Evolutionary conservation across 2,329 filamentous ascomycete genomes (phyloP), one percentile per base, ranked within the genome.

Genomic region (Aspergillus sp.): DNA sequence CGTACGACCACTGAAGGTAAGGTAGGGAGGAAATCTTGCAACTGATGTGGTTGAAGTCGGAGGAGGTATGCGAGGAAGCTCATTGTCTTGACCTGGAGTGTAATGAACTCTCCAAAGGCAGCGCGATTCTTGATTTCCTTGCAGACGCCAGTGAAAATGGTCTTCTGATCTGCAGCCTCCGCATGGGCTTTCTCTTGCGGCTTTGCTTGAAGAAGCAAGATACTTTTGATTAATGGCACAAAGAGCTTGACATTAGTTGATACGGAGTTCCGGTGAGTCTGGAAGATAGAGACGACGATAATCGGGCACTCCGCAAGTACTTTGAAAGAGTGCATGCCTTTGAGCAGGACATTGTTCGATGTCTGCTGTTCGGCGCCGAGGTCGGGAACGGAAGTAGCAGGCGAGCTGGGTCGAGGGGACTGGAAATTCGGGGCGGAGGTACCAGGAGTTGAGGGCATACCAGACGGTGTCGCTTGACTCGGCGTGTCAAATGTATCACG

Each of bases 311-410:
- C 95, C 1, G 93, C 92, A 4, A 99, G 84, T 22, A 99, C 93
- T 75, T 98, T 99, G 83, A 99, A 99, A 1, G 95, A 99, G 72
- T 96, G 91, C 91, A 97, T 97, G 30, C 95, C 95, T 75, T 91
- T 96, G 54, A 93, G 80, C 34, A 99, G 77, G 49, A 91, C 89
- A 58, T 93, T 87, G 55, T 86, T 86, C 67, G 92, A 89, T 69
- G 93, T 90, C 70, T 93, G 91, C 67, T 91, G 89, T 66, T 97
- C 93, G 13, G 87, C 84, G 5, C 87, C 91, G 51, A 96, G 83
- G 61, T 98, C 95, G 17, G 88, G 83, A 3, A 90, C 77, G 1
- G 91, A 89, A 3, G 90, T 88, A 8, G 93, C 89, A 4, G 96
- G 95, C 3, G 96, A 99, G 53, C 89, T 92, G 4, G 95, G 93